These are phyloP conservation scores for Cyclospora cayetanensis DNA, from an alignment of 169 alveolate genomes.

Conservation along the genomic window DNA sequence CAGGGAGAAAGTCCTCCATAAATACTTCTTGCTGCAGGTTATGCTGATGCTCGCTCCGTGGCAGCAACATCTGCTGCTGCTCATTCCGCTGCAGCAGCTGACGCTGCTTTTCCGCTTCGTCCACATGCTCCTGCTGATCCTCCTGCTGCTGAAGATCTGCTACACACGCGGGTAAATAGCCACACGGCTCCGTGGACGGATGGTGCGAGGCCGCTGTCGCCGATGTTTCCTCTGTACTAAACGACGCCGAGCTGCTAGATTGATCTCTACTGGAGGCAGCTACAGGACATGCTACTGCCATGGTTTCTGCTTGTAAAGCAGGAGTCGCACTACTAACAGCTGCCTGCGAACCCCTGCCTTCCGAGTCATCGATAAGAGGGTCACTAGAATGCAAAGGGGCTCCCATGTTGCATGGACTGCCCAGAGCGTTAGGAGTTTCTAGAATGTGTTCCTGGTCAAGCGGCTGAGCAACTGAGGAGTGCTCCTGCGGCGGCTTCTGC, in stretches of 20 bases:
- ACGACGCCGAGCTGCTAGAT: not conserved
- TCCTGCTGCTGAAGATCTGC: conserved; percentile 13
- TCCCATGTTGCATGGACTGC: conserved; percentile 38
- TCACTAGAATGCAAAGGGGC: conserved; percentile 2
- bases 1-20: conserved; percentile 51
- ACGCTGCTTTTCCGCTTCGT: no score
- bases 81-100: not conserved
- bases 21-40: not conserved
- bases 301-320: not conserved
- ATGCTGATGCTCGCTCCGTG: not conserved
- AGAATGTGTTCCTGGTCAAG: not conserved
- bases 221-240: not conserved
- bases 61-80: not conserved
- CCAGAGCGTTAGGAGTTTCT: not conserved
- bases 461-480: not conserved
- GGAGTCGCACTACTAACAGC: not conserved
- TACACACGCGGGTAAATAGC: not conserved
- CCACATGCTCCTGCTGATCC: conserved; percentile 34
- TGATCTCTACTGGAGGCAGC: conserved; percentile 37
- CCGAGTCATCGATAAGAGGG: not conserved
- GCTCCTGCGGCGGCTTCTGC: not conserved
- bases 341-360: not conserved
- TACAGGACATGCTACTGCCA: conserved; percentile 1
- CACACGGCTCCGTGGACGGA: conserved; percentile 14
- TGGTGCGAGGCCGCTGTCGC: not conserved